Conservation (phyloP, 2,329 filamentous ascomycete genomes). For the Myrmaecium sp. region DNA sequence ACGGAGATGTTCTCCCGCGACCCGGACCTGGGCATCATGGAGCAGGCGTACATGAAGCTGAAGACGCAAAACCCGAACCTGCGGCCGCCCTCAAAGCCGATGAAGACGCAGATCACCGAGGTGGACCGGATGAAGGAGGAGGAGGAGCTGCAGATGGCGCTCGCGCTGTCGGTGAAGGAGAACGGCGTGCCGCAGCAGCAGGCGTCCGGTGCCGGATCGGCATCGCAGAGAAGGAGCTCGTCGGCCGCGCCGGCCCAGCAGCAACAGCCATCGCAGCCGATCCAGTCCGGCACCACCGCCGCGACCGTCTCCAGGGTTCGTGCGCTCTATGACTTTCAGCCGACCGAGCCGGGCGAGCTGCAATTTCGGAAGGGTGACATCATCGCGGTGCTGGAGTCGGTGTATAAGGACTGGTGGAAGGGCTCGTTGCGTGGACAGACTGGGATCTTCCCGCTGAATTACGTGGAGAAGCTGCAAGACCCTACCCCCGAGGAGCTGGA, state of each 20-base stretch:
- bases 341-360: slow-evolving; percentile 83
- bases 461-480: slow-evolving; percentile 92
- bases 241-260: slow-evolving; percentile 21
- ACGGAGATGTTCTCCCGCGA: slow-evolving; percentile 83
- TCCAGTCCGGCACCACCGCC: slow-evolving; percentile 74
- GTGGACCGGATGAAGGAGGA: slow-evolving; percentile 88
- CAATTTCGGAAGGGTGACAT: slow-evolving; percentile 95
- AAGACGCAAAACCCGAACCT: slow-evolving; percentile 76
- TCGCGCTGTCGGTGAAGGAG: slow-evolving; percentile 84
- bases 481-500: slow-evolving; percentile 89
- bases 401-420: slow-evolving; percentile 99
- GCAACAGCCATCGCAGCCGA: slow-evolving; percentile 35
- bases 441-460: slow-evolving; percentile 95
- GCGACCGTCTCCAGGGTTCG: slow-evolving; percentile 90
- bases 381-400: slow-evolving; percentile 90
- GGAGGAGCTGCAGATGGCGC: slow-evolving; percentile 89
- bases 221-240: slow-evolving; percentile 23
- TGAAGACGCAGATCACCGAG: slow-evolving; percentile 82
- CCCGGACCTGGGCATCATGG: slow-evolving; percentile 91
- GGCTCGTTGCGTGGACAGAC: slow-evolving; percentile 87
- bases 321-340: slow-evolving; percentile 85
- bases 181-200: slow-evolving; percentile 33
- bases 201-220: slow-evolving; percentile 14
- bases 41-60: slow-evolving; percentile 77
- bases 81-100: slow-evolving; percentile 79